A percentile compares a stretch with the other conserved stretches of the same genome.
These are phyloP conservation scores for Sugiyamaella grinbergsii DNA, from an alignment of 1,139 yeast species.

Conservation along the genomic window DNA sequence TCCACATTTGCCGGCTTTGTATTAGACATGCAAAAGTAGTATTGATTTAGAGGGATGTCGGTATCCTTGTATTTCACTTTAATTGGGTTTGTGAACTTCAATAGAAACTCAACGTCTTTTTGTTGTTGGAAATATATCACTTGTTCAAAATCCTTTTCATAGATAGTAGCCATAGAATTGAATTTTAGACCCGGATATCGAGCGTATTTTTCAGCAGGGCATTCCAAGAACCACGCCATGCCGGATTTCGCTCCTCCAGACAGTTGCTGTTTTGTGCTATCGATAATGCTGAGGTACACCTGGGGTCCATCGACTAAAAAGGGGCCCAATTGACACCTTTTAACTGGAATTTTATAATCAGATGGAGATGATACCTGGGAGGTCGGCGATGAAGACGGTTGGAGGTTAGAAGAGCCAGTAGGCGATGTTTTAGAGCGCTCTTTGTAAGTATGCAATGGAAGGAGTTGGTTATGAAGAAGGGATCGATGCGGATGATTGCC, in stretches of 20 bases:
- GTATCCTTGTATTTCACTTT: not conserved
- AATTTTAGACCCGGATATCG: not conserved
- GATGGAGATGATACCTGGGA: not conserved
- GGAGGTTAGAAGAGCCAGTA: not conserved
- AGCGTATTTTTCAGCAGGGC: constrained; percentile 1
- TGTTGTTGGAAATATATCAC: not conserved
- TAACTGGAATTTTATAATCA: constrained; percentile 2
- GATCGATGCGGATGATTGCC: not conserved
- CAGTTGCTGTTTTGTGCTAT: not conserved
- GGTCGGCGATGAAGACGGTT: not conserved
- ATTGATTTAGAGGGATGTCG: constrained; percentile 1
- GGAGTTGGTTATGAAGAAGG: not conserved
- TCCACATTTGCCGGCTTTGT: not conserved
- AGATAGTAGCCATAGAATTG: not conserved
- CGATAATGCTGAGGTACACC: constrained; percentile 1
- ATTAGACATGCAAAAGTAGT: not conserved
- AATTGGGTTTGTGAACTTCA: not conserved
- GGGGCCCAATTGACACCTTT: constrained; percentile 8
- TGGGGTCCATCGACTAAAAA: constrained; percentile 6
- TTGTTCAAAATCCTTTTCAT: constrained; percentile 6
- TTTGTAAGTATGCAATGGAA: not conserved
- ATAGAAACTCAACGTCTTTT: not conserved
- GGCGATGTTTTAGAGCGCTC: not conserved
- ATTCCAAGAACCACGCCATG: constrained; percentile 6
- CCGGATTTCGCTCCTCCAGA: not conserved